phyloP scores from a whole-genome alignment of 805 yeast genomes.

The Cyberlindnera galapagoensis region DNA sequence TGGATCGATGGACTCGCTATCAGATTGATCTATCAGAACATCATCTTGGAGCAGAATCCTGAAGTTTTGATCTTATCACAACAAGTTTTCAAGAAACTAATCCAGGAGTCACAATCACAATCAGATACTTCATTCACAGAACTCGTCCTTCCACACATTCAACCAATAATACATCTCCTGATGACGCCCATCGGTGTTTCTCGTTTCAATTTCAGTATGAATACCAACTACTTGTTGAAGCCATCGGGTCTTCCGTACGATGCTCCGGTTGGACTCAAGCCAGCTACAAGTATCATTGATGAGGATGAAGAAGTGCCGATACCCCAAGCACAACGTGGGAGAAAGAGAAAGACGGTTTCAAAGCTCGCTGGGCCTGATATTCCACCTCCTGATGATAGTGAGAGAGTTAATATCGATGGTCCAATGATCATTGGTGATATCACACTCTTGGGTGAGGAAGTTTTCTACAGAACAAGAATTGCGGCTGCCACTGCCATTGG shows the following conservation, averaged over 20 bases:
- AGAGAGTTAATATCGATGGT: constrained; percentile 81
- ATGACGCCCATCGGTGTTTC: constrained; percentile 96
- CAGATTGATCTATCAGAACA: constrained; percentile 77
- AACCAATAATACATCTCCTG: constrained; percentile 56
- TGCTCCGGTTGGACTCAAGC: neutral
- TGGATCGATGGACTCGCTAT: constrained; percentile 79
- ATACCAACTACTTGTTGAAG: constrained; percentile 60
- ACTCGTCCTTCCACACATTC: constrained; percentile 48
- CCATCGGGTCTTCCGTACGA: constrained; percentile 56
- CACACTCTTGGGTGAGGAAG: constrained; percentile 70
- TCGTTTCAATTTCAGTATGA: constrained; percentile 82
- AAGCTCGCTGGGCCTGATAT: constrained; percentile 28
- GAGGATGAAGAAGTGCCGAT: constrained; percentile 17
- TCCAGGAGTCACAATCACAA: constrained; percentile 36
- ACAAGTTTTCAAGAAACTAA: constrained; percentile 50
- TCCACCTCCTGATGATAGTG: constrained; percentile 44
- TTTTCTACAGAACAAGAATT: constrained; percentile 67
- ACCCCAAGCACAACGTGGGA: constrained; percentile 29
- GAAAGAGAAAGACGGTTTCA: constrained; percentile 38
- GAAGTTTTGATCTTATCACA: constrained; percentile 61
- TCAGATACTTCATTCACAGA: constrained; percentile 40
- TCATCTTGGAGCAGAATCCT: constrained; percentile 81
- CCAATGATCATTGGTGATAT: constrained; percentile 92
- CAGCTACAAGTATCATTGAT: constrained; percentile 1
- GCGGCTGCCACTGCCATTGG: constrained; percentile 77